Percentiles rank a stretch among this genome's conserved stretches.
These are phyloP conservation scores for Talaromyces sp. DNA, from an alignment of 2,329 filamentous ascomycete species.

Conservation along the genomic window DNA sequence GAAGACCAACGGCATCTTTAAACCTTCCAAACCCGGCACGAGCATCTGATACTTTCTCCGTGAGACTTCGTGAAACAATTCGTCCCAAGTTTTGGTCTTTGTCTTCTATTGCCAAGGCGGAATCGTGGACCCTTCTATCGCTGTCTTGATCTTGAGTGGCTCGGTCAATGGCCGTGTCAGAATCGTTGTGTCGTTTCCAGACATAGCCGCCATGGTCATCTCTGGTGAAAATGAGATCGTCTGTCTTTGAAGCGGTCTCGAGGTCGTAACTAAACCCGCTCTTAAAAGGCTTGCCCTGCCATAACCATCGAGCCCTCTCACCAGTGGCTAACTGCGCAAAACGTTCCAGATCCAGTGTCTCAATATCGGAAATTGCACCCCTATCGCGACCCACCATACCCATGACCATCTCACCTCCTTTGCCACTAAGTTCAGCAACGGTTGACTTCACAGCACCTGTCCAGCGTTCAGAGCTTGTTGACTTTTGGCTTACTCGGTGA, in stretches of 20 bases:
- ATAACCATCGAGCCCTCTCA: constrained; percentile 85
- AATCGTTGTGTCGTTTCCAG: constrained; percentile 40
- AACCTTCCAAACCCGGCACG: constrained; percentile 77
- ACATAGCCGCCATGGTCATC: constrained; percentile 42
- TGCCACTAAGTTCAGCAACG: constrained; percentile 86
- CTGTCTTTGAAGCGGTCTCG: constrained; percentile 24
- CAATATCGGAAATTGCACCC: constrained; percentile 83
- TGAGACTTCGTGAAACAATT: constrained; percentile 71
- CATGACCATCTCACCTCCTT: constrained; percentile 89
- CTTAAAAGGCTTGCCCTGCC: constrained; percentile 83
- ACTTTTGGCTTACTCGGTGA: constrained; percentile 80
- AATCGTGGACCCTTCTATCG: constrained; percentile 24
- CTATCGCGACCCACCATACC: constrained; percentile 91
- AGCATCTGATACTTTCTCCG: constrained; percentile 72
- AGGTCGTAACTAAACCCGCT: constrained; percentile 30
- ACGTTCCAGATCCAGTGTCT: constrained; percentile 81
- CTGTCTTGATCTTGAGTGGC: constrained; percentile 24
- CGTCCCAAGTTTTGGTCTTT: constrained; percentile 49
- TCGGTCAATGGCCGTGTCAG: constrained; percentile 25
- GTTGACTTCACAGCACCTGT: constrained; percentile 91
- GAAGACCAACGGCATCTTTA: constrained; percentile 69
- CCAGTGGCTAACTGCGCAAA: constrained; percentile 75
- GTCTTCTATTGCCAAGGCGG: constrained; percentile 25
- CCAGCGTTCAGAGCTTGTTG: constrained; percentile 83
- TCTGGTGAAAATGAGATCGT: constrained; percentile 39